phyloP scores from a whole-genome alignment of 2,329 filamentous ascomycete species.

The Colletotrichum shisoi region DNA sequence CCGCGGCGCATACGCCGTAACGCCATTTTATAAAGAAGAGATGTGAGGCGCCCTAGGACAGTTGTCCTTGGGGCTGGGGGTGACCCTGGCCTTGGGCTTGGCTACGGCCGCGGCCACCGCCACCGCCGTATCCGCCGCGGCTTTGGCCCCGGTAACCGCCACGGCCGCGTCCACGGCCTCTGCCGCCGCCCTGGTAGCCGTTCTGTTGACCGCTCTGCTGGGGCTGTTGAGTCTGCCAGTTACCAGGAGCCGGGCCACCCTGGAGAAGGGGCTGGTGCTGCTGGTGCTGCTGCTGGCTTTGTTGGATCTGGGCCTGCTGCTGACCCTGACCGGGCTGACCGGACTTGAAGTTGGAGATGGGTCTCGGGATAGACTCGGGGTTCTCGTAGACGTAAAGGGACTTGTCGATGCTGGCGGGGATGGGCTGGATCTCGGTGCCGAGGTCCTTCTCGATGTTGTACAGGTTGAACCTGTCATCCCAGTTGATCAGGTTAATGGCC shows the following conservation, averaged over 20 bases:
- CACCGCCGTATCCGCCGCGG: constrained; percentile 28
- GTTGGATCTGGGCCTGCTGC: constrained; percentile 40
- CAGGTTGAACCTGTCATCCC: constrained; percentile 98
- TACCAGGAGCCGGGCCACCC: constrained; percentile 42
- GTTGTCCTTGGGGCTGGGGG: constrained; percentile 41
- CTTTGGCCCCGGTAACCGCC: constrained; percentile 41
- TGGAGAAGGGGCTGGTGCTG: constrained; percentile 42
- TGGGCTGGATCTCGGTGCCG: constrained; percentile 97
- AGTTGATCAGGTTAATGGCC: constrained; percentile 99
- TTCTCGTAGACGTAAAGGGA: constrained; percentile 98
- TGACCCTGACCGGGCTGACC: constrained; percentile 45
- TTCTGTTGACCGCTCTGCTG: constrained; percentile 45
- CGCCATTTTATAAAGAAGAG: constrained; percentile 35
- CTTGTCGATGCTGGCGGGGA: constrained; percentile 93
- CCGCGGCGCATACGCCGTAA: constrained; percentile 32
- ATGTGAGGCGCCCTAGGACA: constrained; percentile 45
- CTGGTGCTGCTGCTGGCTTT: constrained; percentile 34
- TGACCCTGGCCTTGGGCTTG: constrained; percentile 40
- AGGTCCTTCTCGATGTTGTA: constrained; percentile 99
- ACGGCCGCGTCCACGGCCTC: constrained; percentile 43
- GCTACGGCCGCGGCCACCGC: constrained; percentile 31
- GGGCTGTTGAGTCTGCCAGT: constrained; percentile 45
- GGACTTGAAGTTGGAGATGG: constrained; percentile 62
- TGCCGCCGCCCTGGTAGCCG: constrained; percentile 47
- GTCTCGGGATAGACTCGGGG: constrained; percentile 91